These are phyloP conservation scores for Nitzschia inconspicua DNA, from an alignment of 108 stramenopile genomes.

Conservation along the genomic window DNA sequence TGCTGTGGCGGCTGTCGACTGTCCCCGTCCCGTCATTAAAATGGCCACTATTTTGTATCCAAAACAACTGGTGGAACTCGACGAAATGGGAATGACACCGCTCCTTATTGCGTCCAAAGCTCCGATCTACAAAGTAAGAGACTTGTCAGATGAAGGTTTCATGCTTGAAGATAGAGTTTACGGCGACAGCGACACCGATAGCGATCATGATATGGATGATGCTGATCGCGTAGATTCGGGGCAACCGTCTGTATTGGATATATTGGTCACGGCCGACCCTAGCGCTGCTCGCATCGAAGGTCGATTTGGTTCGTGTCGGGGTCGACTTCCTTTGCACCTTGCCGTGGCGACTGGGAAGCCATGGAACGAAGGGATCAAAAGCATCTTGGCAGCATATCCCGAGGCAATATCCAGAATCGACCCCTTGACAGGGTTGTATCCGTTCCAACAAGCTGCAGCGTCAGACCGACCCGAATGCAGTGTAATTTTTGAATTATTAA, in stretches of 20 bases:
- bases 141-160: conserved; percentile 56
- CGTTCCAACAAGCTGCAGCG: conserved; percentile 27
- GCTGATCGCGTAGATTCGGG: background rate
- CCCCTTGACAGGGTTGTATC: conserved; percentile 12
- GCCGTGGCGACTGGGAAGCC: conserved; percentile 48
- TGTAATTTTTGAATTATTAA: conserved; percentile 7
- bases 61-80: conserved; percentile 35
- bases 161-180: conserved; percentile 34
- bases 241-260: conserved; percentile 29
- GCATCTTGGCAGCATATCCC: conserved; percentile 13
- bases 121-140: conserved; percentile 56
- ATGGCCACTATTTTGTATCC: conserved; percentile 51
- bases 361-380: conserved; percentile 16
- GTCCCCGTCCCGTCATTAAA: conserved; percentile 55
- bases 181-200: conserved; percentile 41
- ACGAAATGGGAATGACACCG: conserved; percentile 44
- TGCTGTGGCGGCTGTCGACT: conserved; percentile 53
- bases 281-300: conserved; percentile 31
- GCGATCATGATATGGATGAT: conserved; percentile 24
- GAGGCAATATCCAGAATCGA: conserved; percentile 13
- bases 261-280: conserved; percentile 23
- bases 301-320: too few relatives aligned
- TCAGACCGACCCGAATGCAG: background rate
- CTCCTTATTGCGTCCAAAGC: conserved; percentile 45
- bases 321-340: conserved; percentile 49